A percentile compares a stretch with the other conserved stretches of the same genome.
phyloP scores from a whole-genome alignment of 225 moss, liverwort and hornwort species.

The Pleurozium schreberi region DNA sequence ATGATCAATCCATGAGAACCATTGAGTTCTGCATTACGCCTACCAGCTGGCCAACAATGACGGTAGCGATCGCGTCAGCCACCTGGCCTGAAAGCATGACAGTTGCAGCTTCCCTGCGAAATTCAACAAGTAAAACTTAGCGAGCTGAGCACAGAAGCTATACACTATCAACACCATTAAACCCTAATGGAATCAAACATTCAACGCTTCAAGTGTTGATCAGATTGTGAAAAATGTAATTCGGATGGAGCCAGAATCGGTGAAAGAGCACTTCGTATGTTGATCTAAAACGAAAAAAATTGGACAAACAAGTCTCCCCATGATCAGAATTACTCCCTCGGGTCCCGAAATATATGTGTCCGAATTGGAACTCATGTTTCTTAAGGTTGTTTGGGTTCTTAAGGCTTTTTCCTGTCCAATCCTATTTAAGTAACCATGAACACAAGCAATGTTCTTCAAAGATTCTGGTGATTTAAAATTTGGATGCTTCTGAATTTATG shows the following conservation, averaged over 20 bases:
- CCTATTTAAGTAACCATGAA: too few relatives aligned
- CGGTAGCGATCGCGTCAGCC: constrained; percentile 79
- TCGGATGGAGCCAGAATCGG: neutral
- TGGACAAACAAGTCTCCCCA: too few relatives aligned
- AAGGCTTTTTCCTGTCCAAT: neutral
- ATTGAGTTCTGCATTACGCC: neutral
- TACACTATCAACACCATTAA: neutral
- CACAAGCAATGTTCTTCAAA: neutral
- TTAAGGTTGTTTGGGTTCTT: neutral
- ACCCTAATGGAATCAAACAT: neutral
- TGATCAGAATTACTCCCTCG: neutral
- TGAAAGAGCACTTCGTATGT: neutral
- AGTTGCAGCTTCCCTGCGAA: constrained; percentile 72
- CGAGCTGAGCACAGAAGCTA: neutral
- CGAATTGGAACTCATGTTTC: neutral
- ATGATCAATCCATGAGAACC: neutral
- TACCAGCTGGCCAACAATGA: constrained; percentile 87
- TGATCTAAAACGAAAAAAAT: neutral
- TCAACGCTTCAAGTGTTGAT: neutral
- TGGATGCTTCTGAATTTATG: neutral
- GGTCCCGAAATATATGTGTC: neutral
- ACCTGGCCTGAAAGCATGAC: constrained; percentile 95
- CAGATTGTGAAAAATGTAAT: neutral
- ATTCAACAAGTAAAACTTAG: neutral
- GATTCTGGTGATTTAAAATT: neutral